These are phyloP conservation scores for Triadica sebifera DNA, from an alignment of 345 rosid species.

Conservation along the genomic window DNA sequence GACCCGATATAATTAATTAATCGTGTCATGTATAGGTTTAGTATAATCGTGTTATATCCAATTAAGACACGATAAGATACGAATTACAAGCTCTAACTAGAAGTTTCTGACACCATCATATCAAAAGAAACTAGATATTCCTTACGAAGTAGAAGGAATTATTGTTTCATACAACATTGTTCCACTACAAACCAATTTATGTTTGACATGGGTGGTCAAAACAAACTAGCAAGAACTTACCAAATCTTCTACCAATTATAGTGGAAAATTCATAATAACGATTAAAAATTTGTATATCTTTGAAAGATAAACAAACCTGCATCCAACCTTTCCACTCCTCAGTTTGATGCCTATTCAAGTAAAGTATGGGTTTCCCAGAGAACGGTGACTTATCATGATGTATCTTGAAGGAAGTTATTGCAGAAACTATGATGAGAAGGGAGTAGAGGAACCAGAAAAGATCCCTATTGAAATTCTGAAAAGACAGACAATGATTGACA, in stretches of 20 bases:
- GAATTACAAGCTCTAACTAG: too few relatives aligned
- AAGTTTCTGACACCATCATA: neutral
- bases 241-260: neutral
- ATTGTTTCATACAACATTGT: neutral
- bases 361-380: slow-evolving; percentile 83
- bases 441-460: slow-evolving; percentile 84
- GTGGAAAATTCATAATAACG: neutral
- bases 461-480: slow-evolving; percentile 89
- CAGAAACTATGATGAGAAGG: slow-evolving; percentile 96
- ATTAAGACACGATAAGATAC: too few relatives aligned
- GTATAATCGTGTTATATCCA: too few relatives aligned
- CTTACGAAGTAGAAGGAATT: neutral
- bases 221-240: neutral
- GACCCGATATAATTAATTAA: too few relatives aligned
- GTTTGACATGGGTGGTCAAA: slow-evolving; percentile 5
- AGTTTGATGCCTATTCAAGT: slow-evolving; percentile 97
- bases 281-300: neutral
- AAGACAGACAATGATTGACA: slow-evolving; percentile 20
- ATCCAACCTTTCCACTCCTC: slow-evolving; percentile 99
- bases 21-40: too few relatives aligned
- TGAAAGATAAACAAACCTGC: slow-evolving; percentile 69
- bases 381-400: slow-evolving; percentile 86
- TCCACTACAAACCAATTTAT: neutral
- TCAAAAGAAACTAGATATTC: neutral
- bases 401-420: slow-evolving; percentile 80